Evolutionary conservation across 805 yeast genomes (phyloP), one percentile per base, ranked within the genome.

Genomic region (Metschnikowia continentalis): DNA sequence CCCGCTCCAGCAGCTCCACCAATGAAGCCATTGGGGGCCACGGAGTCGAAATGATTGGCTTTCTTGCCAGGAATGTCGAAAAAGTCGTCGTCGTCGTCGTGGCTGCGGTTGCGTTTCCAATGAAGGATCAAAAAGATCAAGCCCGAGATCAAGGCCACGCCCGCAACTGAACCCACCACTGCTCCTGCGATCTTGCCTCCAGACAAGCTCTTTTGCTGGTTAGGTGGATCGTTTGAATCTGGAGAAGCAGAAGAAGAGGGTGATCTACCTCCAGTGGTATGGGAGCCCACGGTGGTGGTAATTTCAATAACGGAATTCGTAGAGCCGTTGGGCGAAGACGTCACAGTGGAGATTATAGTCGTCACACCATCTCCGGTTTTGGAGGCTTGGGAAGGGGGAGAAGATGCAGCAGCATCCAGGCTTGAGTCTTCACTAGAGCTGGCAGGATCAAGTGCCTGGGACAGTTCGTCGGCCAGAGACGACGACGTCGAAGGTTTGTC

Each of bases 161-260:
- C 78, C 0, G 67, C 74, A 4, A 72, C 58, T 5, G 71, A 59
- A 4, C 77, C 78, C n/a, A 74, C 68, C 2, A 71, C 76, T 1
- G 68, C 69, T 8, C 78, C 78, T 3, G 71, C 77, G 45, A 74
- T 72, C 23, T 68, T 69, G 11, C 77, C 77, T 2, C 68, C 66
- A 2, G 74, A 67, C n/a, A 71, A 51, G 13, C 51, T 48, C 33
- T 32, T 33, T 32, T 52, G 45, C 26, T 46, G 35, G 14, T 35
- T 45, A 15, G 46, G 32, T 10, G 63, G 53, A 45, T 55, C 55
- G 15, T 42, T 47, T 26, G 52, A 22, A 10, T 51, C 46, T 6
- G 42, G 15, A 30, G 49, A 46, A 6, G 48, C 15, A 5, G 39
- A 39, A n/a, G 51, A 46, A 20, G 53, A 13, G 5, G 61, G 7